A percentile compares a stretch with the other conserved stretches of the same genome.
Evolutionary conservation across 1,284 basidiomycete species (phyloP).

Genomic region (Ceratobasidium sp.): DNA sequence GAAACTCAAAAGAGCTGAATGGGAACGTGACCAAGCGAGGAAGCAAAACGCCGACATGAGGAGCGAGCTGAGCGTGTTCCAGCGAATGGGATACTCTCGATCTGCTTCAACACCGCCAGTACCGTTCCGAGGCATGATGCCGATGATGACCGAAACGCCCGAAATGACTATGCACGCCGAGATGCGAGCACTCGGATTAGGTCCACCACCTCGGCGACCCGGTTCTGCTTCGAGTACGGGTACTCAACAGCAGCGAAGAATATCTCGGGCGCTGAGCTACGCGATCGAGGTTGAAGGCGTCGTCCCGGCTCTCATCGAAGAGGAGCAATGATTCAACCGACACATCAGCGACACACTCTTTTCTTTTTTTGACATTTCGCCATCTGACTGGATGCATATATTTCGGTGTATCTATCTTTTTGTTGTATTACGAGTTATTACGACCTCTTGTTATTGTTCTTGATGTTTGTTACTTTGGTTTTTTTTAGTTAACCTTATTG

Average conservation of each 20-base stretch:
- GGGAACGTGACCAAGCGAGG: constrained; percentile 33
- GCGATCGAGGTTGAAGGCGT: constrained; percentile 32
- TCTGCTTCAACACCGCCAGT: constrained; percentile 30
- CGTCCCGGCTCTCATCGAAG: constrained; percentile 4
- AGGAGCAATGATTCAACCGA: neutral
- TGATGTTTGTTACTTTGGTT: constrained; percentile 1
- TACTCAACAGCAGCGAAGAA: constrained; percentile 12
- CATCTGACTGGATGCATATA: constrained; percentile 4
- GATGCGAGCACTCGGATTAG: constrained; percentile 35
- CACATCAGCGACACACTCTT: neutral
- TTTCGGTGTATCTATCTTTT: constrained; percentile 35
- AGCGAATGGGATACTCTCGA: constrained; percentile 12
- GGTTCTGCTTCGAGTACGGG: neutral
- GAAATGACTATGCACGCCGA: constrained; percentile 14
- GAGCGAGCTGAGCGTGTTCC: constrained; percentile 25
- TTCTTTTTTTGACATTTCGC: neutral
- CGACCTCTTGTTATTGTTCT: neutral
- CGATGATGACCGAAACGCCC: neutral
- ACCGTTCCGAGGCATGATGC: constrained; percentile 1
- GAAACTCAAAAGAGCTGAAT: constrained; percentile 31
- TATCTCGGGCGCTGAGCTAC: constrained; percentile 34
- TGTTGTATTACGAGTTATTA: constrained; percentile 39
- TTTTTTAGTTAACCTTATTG: constrained; percentile 37
- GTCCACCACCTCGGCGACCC: constrained; percentile 17
- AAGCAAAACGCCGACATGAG: neutral